Conservation (phyloP, 1,284 basidiomycete genomes). For the Leccinum variabile region DNA sequence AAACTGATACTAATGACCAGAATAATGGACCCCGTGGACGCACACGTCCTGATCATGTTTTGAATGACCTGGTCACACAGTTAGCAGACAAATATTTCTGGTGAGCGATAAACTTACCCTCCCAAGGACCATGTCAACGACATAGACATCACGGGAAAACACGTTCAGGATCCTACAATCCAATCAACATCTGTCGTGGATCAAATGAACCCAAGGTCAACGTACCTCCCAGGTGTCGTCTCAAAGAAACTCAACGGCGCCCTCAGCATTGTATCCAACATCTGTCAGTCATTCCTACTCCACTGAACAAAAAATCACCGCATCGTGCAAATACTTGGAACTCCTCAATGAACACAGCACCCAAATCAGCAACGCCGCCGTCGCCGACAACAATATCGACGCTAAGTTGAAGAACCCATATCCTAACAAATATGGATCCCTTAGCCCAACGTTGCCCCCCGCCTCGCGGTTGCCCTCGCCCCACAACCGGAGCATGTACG, state of each 20-base stretch:
- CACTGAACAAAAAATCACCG: constrained; percentile 41
- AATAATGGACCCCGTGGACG: constrained; percentile 70
- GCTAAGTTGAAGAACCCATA: constrained; percentile 64
- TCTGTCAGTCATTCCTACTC: constrained; percentile 41
- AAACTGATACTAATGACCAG: constrained; percentile 80
- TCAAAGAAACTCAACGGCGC: constrained; percentile 90
- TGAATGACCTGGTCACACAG: constrained; percentile 54
- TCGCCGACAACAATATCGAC: constrained; percentile 52
- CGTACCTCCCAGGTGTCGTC: constrained; percentile 75
- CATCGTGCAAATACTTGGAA: constrained; percentile 75
- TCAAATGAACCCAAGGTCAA: neutral
- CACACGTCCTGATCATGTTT: constrained; percentile 62
- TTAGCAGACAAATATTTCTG: neutral
- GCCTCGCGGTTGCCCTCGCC: constrained; percentile 70
- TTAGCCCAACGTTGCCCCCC: constrained; percentile 59
- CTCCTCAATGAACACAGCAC: constrained; percentile 79
- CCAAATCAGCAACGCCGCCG: constrained; percentile 68
- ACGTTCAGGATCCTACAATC: constrained; percentile 71
- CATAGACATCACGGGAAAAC: constrained; percentile 92
- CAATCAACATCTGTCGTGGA: neutral
- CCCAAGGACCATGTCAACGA: constrained; percentile 82
- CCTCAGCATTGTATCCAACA: constrained; percentile 75
- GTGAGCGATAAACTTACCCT: constrained; percentile 42
- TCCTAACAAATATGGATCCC: constrained; percentile 52
- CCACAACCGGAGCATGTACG: constrained; percentile 78